Conservation (phyloP, 140 eudicot genomes). For the Flaveria floridana region DNA sequence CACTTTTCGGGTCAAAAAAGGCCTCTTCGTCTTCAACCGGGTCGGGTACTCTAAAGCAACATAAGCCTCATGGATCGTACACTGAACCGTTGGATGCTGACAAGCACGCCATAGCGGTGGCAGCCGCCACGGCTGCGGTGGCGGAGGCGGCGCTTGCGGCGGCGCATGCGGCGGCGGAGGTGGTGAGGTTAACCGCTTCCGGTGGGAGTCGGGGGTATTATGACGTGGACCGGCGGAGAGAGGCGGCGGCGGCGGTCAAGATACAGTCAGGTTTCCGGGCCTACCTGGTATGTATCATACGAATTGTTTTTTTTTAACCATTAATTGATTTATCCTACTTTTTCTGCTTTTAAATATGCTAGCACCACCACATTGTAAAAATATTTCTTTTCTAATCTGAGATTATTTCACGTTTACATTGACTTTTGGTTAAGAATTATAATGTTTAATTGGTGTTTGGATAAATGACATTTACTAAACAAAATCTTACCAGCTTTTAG, state of each 20-base stretch:
- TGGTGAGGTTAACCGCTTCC: constrained; percentile 60
- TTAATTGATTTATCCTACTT: no score
- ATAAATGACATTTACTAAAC: no score
- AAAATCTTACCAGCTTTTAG: no score
- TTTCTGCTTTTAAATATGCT: no score
- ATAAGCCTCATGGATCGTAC: constrained; percentile 22
- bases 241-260: constrained; percentile 65
- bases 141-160: constrained; percentile 97
- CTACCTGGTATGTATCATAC: constrained; percentile 60
- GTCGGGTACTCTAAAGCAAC: not conserved
- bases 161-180: constrained; percentile 95
- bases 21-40: constrained; percentile 23
- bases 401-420: no score
- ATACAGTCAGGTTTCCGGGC: constrained; percentile 85
- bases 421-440: no score
- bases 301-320: no score
- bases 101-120: constrained; percentile 91
- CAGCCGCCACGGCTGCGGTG: constrained; percentile 92
- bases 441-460: no score
- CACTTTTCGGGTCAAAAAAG: constrained; percentile 51
- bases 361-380: no score
- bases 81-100: constrained; percentile 49
- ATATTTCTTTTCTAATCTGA: no score
- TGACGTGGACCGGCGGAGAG: constrained; percentile 41
- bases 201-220: constrained; percentile 32